These are phyloP conservation scores for Globisporangium acanthophoron DNA, from an alignment of 352 stramenopile genomes.

Conservation along the genomic window DNA sequence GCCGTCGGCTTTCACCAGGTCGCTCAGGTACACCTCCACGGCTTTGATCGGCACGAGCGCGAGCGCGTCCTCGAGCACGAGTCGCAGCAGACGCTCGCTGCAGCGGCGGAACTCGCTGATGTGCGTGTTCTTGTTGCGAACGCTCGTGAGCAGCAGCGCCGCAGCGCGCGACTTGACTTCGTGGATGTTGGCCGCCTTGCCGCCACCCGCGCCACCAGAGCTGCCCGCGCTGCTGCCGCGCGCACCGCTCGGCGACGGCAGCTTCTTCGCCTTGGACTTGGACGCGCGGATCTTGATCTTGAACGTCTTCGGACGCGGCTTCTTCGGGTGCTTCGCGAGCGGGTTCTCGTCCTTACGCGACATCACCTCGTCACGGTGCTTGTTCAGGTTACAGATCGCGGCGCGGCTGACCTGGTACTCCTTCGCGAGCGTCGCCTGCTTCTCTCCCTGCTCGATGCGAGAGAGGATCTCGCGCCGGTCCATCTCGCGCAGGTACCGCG, in stretches of 20 bases:
- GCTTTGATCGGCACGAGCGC: slow-evolving; percentile 27
- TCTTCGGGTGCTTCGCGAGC: slow-evolving; percentile 53
- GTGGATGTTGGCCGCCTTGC: slow-evolving; percentile 19
- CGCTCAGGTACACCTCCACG: slow-evolving; percentile 22
- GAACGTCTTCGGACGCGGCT: slow-evolving; percentile 18
- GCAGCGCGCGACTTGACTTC: slow-evolving; percentile 37
- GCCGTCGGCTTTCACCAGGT: slow-evolving; percentile 22
- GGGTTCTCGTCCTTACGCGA: slow-evolving; percentile 42
- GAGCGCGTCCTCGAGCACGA: slow-evolving; percentile 54
- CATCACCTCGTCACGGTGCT: slow-evolving; percentile 44
- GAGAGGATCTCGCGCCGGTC: slow-evolving; percentile 49
- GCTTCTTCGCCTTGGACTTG: background rate
- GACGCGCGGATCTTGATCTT: slow-evolving; percentile 7
- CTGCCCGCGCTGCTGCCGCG: background rate
- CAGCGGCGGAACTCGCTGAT: slow-evolving; percentile 32
- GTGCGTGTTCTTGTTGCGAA: slow-evolving; percentile 31
- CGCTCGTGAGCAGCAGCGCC: slow-evolving; percentile 33
- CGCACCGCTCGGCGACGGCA: background rate
- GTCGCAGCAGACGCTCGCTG: slow-evolving; percentile 36
- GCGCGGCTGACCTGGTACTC: slow-evolving; percentile 62
- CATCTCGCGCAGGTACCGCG: slow-evolving; percentile 56
- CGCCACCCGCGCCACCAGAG: background rate
- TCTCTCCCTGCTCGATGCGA: slow-evolving; percentile 50
- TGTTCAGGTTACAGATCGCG: slow-evolving; percentile 65
- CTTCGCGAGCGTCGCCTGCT: slow-evolving; percentile 54